phyloP scores from a whole-genome alignment of 306 rosid species.

The Casuarina equisetifolia region DNA sequence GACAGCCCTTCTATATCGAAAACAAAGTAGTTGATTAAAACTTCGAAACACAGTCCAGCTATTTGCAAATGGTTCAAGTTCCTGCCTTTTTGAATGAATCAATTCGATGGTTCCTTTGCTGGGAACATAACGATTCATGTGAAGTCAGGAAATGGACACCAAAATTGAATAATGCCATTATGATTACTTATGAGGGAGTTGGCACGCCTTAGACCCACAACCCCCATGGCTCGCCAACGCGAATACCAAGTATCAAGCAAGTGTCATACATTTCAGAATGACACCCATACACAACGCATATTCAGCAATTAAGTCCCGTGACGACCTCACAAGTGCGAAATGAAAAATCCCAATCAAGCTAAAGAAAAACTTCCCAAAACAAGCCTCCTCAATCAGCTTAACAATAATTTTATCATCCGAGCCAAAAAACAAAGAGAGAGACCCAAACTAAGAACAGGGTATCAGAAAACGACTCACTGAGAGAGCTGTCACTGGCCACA shows the following conservation, averaged over 20 bases:
- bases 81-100: background rate
- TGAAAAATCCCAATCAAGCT: background rate
- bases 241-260: conserved; percentile 10
- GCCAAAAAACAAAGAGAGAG: background rate
- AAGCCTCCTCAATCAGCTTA: background rate
- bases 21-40: background rate
- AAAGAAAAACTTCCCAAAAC: background rate
- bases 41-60: background rate
- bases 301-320: background rate
- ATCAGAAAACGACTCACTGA: conserved; percentile 31
- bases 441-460: background rate
- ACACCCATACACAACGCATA: background rate
- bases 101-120: background rate
- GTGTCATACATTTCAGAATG: conserved; percentile 4
- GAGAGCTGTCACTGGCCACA: conserved; percentile 23
- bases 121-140: background rate
- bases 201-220: background rate
- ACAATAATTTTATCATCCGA: background rate
- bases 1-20: background rate
- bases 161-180: background rate
- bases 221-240: background rate
- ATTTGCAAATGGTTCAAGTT: background rate
- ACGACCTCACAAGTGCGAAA: background rate
- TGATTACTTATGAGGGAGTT: background rate
- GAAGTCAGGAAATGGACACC: background rate